Percentiles rank a stretch among this genome's conserved stretches.
Conservation (phyloP, 306 rosid genomes). For the Rubus parviflorus region DNA sequence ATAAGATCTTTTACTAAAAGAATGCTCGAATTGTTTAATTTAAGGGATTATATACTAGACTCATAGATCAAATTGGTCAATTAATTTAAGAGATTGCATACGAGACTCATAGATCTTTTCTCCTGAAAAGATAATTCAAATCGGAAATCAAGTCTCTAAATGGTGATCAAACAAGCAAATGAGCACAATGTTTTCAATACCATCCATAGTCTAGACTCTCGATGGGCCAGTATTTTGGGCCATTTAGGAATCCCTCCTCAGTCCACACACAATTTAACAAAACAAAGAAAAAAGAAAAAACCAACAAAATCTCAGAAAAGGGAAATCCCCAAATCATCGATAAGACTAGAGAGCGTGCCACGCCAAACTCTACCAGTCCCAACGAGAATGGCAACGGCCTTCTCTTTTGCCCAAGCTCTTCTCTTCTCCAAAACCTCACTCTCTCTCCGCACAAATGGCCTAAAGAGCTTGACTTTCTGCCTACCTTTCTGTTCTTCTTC, state of each 20-base stretch:
- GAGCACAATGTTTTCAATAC: too few relatives aligned
- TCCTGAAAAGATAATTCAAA: too few relatives aligned
- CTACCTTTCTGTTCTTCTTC: conserved; percentile 49
- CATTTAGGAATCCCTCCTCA: neutral
- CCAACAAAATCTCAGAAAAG: neutral
- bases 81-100: too few relatives aligned
- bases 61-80: too few relatives aligned
- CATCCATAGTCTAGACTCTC: too few relatives aligned
- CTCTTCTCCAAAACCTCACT: conserved; percentile 44
- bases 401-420: conserved; percentile 44
- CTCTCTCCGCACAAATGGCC: conserved; percentile 34
- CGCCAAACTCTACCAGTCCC: neutral
- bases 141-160: too few relatives aligned
- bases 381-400: conserved; percentile 33
- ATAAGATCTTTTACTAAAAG: too few relatives aligned
- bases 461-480: conserved; percentile 41
- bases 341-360: neutral
- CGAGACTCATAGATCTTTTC: too few relatives aligned
- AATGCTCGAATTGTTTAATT: too few relatives aligned
- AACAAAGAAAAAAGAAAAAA: neutral
- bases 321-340: neutral
- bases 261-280: neutral
- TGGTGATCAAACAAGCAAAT: too few relatives aligned
- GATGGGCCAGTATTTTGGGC: neutral
- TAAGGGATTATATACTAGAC: too few relatives aligned